Percentiles rank a stretch among this genome's conserved stretches.
Evolutionary conservation across 495 filamentous ascomycete genomes (phyloP).

Genomic region (Eremomyces bilateralis): DNA sequence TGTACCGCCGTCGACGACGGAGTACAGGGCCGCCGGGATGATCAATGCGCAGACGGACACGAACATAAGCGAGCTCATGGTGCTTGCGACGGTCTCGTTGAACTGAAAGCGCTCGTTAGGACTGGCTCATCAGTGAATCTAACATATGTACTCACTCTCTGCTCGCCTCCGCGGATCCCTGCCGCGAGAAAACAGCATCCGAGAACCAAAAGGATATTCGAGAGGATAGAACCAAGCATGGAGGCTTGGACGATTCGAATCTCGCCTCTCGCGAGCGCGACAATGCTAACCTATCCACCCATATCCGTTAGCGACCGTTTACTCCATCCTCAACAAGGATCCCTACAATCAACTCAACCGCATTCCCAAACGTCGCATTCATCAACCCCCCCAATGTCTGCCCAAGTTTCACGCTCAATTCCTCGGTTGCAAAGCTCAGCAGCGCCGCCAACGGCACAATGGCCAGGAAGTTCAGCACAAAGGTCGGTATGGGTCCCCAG

Average conservation of each 20-base stretch:
- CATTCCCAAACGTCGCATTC: slow-evolving; percentile 95
- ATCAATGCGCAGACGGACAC: slow-evolving; percentile 80
- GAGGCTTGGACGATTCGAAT: slow-evolving; percentile 92
- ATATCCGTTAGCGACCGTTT: slow-evolving; percentile 2
- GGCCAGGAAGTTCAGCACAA: slow-evolving; percentile 82
- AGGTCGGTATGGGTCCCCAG: slow-evolving; percentile 58
- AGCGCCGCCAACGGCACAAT: slow-evolving; percentile 87
- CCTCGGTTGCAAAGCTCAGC: slow-evolving; percentile 88
- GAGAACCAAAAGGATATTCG: slow-evolving; percentile 83
- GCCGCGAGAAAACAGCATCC: slow-evolving; percentile 94
- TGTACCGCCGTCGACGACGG: slow-evolving; percentile 23
- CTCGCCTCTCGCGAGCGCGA: slow-evolving; percentile 65
- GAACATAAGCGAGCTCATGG: slow-evolving; percentile 90
- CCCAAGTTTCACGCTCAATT: slow-evolving; percentile 63
- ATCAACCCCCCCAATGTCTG: slow-evolving; percentile 80
- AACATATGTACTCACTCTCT: no score
- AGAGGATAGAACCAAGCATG: slow-evolving; percentile 93
- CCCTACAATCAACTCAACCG: slow-evolving; percentile 92
- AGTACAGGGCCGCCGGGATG: slow-evolving; percentile 68
- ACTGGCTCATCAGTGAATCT: no score
- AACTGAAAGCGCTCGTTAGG: no score
- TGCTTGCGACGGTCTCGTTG: slow-evolving; percentile 73
- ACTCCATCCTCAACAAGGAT: slow-evolving; percentile 5
- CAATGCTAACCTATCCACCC: slow-evolving; percentile 57
- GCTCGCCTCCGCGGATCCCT: slow-evolving; percentile 48